Evolutionary conservation across 306 rosid species (phyloP).

Genomic region (Cicer judaicum): DNA sequence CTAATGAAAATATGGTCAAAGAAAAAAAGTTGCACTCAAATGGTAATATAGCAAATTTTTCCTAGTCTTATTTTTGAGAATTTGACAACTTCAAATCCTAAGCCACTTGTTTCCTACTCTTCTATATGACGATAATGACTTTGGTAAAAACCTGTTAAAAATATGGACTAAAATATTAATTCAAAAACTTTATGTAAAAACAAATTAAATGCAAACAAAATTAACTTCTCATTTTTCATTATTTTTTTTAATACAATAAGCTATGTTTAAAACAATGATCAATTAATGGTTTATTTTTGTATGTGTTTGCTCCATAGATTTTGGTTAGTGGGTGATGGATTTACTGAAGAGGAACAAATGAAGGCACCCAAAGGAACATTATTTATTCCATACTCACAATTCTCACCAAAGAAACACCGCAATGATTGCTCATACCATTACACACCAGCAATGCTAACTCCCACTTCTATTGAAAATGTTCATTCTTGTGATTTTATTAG

Average conservation of each 20-base stretch:
- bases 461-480: constrained; percentile 59
- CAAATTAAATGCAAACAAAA: too few relatives aligned
- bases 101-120: neutral
- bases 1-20: constrained; percentile 44
- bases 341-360: constrained; percentile 58
- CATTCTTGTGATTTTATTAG: constrained; percentile 88
- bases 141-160: too few relatives aligned
- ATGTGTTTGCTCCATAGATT: constrained; percentile 25
- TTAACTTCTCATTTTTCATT: neutral
- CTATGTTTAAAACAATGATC: neutral
- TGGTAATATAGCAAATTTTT: constrained; percentile 43
- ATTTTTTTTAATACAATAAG: neutral
- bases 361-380: constrained; percentile 75
- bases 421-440: constrained; percentile 68
- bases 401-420: constrained; percentile 69
- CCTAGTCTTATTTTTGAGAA: neutral
- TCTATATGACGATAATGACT: too few relatives aligned
- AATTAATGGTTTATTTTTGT: neutral
- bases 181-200: neutral
- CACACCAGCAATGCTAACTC: constrained; percentile 72
- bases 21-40: constrained; percentile 51
- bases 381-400: constrained; percentile 78
- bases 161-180: neutral
- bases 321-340: constrained; percentile 84
- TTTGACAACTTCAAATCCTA: neutral